Conservation (phyloP, 2,329 filamentous ascomycete species). For the Epichloe elymi region DNA sequence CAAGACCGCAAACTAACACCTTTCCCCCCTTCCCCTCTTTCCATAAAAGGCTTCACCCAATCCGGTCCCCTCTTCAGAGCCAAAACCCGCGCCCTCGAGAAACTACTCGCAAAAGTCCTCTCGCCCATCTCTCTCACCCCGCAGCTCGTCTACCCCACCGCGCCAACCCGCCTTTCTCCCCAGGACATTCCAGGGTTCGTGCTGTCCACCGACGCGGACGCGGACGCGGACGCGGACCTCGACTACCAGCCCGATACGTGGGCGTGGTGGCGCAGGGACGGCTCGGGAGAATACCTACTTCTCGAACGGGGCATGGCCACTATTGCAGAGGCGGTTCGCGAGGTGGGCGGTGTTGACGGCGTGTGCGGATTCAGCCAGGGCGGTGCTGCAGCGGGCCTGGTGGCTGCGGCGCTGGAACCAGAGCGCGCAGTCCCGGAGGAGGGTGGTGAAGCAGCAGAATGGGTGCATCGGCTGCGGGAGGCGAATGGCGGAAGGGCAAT, state of each 20-base stretch:
- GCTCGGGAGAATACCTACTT: slow-evolving; percentile 48
- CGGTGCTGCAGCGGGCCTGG: slow-evolving; percentile 55
- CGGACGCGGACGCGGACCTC: slow-evolving; percentile 25
- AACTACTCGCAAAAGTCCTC: slow-evolving; percentile 64
- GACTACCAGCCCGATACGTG: slow-evolving; percentile 52
- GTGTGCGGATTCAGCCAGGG: slow-evolving; percentile 78
- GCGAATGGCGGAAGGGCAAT: slow-evolving; percentile 37
- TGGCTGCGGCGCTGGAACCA: slow-evolving; percentile 58
- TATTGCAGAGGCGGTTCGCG: slow-evolving; percentile 48
- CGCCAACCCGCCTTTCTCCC: slow-evolving; percentile 47
- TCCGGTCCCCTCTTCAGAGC: slow-evolving; percentile 72
- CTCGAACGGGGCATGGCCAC: slow-evolving; percentile 54
- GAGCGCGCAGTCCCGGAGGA: slow-evolving; percentile 16
- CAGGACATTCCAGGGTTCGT: slow-evolving; percentile 59
- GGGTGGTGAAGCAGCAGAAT: slow-evolving; percentile 19
- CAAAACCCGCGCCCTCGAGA: slow-evolving; percentile 80
- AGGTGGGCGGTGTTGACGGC: slow-evolving; percentile 59
- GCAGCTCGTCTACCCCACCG: slow-evolving; percentile 55
- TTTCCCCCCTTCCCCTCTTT: background rate
- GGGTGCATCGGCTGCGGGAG: slow-evolving; percentile 31
- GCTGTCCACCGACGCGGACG: slow-evolving; percentile 24
- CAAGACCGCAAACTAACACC: background rate
- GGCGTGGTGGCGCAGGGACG: slow-evolving; percentile 69
- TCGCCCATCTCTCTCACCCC: slow-evolving; percentile 39
- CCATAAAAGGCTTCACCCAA: slow-evolving; percentile 64